phyloP scores from a whole-genome alignment of 768 basidiomycete genomes.

The Cystobasidium ongulense region DNA sequence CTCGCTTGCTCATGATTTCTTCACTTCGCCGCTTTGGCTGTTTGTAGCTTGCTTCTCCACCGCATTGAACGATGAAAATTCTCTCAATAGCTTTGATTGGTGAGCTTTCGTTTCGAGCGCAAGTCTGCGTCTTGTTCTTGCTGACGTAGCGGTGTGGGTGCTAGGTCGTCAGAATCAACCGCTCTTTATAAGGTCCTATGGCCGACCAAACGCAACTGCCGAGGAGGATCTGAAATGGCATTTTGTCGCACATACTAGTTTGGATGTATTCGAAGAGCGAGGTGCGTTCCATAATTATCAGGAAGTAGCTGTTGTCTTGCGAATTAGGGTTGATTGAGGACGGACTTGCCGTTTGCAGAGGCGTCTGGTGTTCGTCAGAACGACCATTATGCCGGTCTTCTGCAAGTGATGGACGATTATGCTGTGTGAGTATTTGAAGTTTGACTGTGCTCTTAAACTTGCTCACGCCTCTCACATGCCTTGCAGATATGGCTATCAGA shows the following conservation, averaged over 20 bases:
- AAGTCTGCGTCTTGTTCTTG: not conserved
- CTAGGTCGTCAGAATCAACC: slow-evolving; percentile 38
- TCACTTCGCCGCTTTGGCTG: too few relatives aligned
- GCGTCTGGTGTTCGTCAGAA: slow-evolving; percentile 52
- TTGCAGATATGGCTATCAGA: slow-evolving; percentile 68
- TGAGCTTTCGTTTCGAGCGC: not conserved
- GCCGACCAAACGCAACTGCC: not conserved
- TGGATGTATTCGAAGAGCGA: slow-evolving; percentile 87
- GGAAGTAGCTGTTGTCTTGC: slow-evolving; percentile 33
- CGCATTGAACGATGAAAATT: slow-evolving; percentile 10
- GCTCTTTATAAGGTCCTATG: slow-evolving; percentile 35
- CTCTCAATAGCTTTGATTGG: slow-evolving; percentile 40
- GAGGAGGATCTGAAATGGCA: slow-evolving; percentile 62
- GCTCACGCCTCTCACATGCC: not conserved
- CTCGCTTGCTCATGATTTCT: too few relatives aligned
- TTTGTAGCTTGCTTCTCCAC: too few relatives aligned
- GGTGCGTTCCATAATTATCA: slow-evolving; percentile 50
- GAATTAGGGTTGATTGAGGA: not conserved
- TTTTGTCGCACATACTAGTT: slow-evolving; percentile 79
- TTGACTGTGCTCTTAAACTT: not conserved
- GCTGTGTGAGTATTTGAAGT: slow-evolving; percentile 52
- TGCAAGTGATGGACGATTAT: slow-evolving; percentile 86
- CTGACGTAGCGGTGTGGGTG: not conserved
- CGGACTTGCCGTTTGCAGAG: slow-evolving; percentile 43
- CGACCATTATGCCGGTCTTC: slow-evolving; percentile 74